phyloP scores from a whole-genome alignment of 805 yeast species.

The Suhomyces sp. region DNA sequence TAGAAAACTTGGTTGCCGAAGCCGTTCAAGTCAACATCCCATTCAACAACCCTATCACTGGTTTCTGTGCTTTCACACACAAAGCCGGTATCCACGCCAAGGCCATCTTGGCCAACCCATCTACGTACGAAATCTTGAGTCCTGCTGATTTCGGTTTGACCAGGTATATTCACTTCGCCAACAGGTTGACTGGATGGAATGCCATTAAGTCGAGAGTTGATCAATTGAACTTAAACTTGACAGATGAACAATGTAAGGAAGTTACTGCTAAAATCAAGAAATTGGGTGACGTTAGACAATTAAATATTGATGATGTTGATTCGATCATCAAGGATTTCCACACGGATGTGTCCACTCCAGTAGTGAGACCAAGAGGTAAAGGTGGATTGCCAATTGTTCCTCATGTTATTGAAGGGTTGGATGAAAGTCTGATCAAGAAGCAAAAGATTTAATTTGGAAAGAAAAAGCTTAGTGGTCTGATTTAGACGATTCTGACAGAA shows the following conservation, averaged over 20 bases:
- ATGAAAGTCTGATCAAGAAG: constrained; percentile 6
- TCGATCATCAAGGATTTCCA: constrained; percentile 58
- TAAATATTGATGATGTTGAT: constrained; percentile 61
- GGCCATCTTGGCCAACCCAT: constrained; percentile 61
- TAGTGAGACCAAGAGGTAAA: constrained; percentile 17
- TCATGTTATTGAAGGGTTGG: constrained; percentile 12
- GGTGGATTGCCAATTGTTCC: constrained; percentile 10
- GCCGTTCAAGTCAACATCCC: constrained; percentile 60
- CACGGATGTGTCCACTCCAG: constrained; percentile 39
- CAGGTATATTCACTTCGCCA: constrained; percentile 62
- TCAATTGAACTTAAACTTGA: constrained; percentile 54
- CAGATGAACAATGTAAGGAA: constrained; percentile 58
- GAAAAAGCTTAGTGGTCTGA: too few species aligned
- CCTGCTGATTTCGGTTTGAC: constrained; percentile 60
- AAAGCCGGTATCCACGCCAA: constrained; percentile 66
- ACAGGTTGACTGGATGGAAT: constrained; percentile 63
- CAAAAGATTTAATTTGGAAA: constrained; percentile 4
- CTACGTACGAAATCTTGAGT: constrained; percentile 59
- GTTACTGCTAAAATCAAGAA: constrained; percentile 54
- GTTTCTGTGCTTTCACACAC: constrained; percentile 64
- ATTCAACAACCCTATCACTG: constrained; percentile 62
- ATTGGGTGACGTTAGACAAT: constrained; percentile 60
- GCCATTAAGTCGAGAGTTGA: constrained; percentile 62
- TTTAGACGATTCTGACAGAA: too few species aligned
- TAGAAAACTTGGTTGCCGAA: constrained; percentile 59